Percentiles rank a stretch among this genome's conserved stretches.
phyloP scores from a whole-genome alignment of 129 eudicot species.

The Artemisia tridentata region DNA sequence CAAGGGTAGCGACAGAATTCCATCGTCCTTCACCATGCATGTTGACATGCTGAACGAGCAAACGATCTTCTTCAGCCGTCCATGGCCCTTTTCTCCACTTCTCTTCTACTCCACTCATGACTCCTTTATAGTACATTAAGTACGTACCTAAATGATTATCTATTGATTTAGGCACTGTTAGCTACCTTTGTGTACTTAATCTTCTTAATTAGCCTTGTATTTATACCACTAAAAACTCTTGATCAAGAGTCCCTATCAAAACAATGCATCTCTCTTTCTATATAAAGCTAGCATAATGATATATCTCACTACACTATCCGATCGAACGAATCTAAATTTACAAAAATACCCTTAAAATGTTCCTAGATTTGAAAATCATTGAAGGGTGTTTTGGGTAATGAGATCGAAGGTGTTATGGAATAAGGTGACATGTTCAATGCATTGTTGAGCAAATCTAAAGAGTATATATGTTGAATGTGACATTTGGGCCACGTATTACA shows the following conservation, averaged over 20 bases:
- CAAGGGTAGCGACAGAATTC: slow-evolving; percentile 75
- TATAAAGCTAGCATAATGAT: slow-evolving; percentile 16
- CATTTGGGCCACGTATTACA: slow-evolving; percentile 55
- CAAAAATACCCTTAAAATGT: slow-evolving; percentile 25
- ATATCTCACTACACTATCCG: neutral
- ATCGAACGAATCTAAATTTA: neutral
- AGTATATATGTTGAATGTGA: slow-evolving; percentile 29
- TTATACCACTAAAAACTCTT: slow-evolving; percentile 48
- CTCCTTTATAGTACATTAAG: slow-evolving; percentile 47
- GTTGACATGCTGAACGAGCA: slow-evolving; percentile 73
- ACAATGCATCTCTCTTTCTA: slow-evolving; percentile 7
- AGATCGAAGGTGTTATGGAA: slow-evolving; percentile 25
- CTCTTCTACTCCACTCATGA: slow-evolving; percentile 51
- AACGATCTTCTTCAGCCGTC: slow-evolving; percentile 85
- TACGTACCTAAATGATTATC: slow-evolving; percentile 1
- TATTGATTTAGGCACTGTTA: neutral
- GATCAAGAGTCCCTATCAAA: slow-evolving; percentile 18
- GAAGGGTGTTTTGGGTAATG: slow-evolving; percentile 37
- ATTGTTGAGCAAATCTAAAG: slow-evolving; percentile 29
- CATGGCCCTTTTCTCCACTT: slow-evolving; percentile 96
- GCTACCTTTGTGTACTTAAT: slow-evolving; percentile 44
- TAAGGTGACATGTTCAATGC: slow-evolving; percentile 42
- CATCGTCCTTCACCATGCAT: slow-evolving; percentile 90
- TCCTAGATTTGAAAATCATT: neutral
- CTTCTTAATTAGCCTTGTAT: slow-evolving; percentile 44